These are phyloP conservation scores for Arthroderma uncinatum DNA, from an alignment of 2,329 filamentous ascomycete genomes.

Conservation along the genomic window DNA sequence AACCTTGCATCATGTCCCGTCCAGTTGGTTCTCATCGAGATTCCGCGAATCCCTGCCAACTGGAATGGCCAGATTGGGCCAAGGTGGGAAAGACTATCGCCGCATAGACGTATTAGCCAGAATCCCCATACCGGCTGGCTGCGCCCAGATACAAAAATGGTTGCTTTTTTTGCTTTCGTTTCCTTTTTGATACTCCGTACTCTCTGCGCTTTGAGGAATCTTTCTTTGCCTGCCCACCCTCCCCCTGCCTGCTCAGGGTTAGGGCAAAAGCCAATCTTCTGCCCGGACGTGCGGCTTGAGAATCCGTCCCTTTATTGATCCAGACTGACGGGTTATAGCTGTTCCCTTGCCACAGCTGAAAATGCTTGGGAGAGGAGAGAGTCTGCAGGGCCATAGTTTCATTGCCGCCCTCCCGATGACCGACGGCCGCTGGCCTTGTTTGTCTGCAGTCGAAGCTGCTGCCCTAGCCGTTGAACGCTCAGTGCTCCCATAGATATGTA, in stretches of 20 bases:
- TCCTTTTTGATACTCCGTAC: background rate
- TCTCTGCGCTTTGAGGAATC: no score
- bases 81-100: background rate
- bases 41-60: background rate
- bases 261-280: conserved; percentile 1
- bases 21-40: conserved; percentile 7
- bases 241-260: background rate
- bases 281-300: conserved; percentile 1
- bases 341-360: conserved; percentile 1
- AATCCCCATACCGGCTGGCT: background rate
- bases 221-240: background rate
- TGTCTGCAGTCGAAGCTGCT: no score
- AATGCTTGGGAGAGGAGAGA: background rate
- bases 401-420: background rate
- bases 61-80: conserved; percentile 3
- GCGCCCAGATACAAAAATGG: background rate
- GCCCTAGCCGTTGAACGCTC: no score
- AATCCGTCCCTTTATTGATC: conserved; percentile 10
- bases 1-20: conserved; percentile 11
- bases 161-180: background rate
- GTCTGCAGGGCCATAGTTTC: background rate
- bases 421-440: no score
- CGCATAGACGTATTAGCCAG: background rate
- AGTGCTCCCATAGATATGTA: background rate
- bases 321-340: conserved; percentile 8